These are phyloP conservation scores for Kwoniella sp. DNA, from an alignment of 768 basidiomycete species.

Conservation along the genomic window DNA sequence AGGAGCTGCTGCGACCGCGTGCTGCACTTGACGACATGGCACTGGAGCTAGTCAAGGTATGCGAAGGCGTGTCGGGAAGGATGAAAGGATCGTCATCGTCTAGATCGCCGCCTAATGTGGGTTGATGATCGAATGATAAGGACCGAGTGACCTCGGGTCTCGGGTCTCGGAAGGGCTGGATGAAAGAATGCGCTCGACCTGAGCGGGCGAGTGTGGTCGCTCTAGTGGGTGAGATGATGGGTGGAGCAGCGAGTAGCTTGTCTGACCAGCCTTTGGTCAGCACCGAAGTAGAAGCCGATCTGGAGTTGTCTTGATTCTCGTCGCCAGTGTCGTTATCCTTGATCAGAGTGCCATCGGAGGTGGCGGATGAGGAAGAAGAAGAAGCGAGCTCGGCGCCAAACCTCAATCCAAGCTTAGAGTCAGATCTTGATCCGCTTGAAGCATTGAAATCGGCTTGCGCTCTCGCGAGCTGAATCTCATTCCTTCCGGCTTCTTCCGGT, in stretches of 20 bases:
- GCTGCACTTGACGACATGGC: background rate
- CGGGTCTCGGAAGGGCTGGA: constrained; percentile 25
- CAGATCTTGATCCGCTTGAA: background rate
- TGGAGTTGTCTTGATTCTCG: background rate
- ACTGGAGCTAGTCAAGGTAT: background rate
- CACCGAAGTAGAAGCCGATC: background rate
- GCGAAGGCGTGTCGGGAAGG: background rate
- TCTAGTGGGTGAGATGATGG: constrained; percentile 11
- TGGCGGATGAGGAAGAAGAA: background rate
- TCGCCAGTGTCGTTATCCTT: background rate
- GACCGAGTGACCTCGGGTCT: constrained; percentile 27
- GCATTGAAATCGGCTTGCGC: background rate
- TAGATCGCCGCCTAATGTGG: background rate
- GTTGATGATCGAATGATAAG: constrained; percentile 12
- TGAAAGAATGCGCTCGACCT: constrained; percentile 18
- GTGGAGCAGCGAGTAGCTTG: constrained; percentile 11
- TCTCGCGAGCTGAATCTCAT: constrained; percentile 14
- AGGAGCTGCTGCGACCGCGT: background rate
- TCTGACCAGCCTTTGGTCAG: background rate
- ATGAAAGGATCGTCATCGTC: constrained; percentile 16
- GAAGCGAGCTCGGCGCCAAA: background rate
- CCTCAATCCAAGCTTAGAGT: background rate
- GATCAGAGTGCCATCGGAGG: background rate
- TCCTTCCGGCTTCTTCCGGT: constrained; percentile 10
- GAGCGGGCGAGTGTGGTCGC: constrained; percentile 6